These are phyloP conservation scores for Pseudogymnoascus sp. DNA, from an alignment of 2,329 filamentous ascomycete genomes.

Conservation along the genomic window DNA sequence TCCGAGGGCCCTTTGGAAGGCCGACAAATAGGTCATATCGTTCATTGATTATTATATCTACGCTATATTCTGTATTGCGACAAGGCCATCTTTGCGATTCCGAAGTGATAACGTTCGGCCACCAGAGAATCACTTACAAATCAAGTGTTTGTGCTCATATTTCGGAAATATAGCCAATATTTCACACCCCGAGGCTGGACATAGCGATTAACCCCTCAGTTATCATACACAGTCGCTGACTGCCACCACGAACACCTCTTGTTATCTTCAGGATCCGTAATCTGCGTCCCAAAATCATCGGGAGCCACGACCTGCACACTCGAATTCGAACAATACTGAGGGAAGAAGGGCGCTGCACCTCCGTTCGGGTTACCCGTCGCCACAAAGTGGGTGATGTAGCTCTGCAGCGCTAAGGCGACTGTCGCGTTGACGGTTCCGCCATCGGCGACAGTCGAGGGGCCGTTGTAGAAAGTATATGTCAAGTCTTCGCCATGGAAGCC, in stretches of 20 bases:
- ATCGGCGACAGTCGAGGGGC: slow-evolving; percentile 13
- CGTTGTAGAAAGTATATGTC: slow-evolving; percentile 43
- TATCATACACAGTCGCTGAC: background rate
- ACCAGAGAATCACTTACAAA: background rate
- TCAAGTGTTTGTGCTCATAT: background rate
- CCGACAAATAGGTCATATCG: background rate
- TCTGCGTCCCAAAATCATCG: background rate
- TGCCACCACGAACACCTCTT: background rate
- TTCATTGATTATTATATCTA: background rate
- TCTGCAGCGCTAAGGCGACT: slow-evolving; percentile 29
- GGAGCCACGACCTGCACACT: background rate
- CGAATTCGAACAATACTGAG: slow-evolving; percentile 18
- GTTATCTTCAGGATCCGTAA: background rate
- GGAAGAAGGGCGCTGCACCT: slow-evolving; percentile 15
- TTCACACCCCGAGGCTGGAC: background rate
- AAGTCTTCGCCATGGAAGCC: slow-evolving; percentile 46
- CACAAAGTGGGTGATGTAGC: slow-evolving; percentile 30
- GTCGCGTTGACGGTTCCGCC: slow-evolving; percentile 21
- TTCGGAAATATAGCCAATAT: background rate
- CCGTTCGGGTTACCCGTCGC: slow-evolving; percentile 26
- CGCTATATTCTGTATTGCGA: background rate
- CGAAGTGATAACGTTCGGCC: background rate
- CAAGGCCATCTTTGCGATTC: background rate
- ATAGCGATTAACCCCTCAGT: background rate
- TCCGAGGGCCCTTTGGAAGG: background rate